Percentiles rank a stretch among this genome's conserved stretches.
phyloP scores from a whole-genome alignment of 2,329 filamentous ascomycete genomes.

The Calonectria montana region DNA sequence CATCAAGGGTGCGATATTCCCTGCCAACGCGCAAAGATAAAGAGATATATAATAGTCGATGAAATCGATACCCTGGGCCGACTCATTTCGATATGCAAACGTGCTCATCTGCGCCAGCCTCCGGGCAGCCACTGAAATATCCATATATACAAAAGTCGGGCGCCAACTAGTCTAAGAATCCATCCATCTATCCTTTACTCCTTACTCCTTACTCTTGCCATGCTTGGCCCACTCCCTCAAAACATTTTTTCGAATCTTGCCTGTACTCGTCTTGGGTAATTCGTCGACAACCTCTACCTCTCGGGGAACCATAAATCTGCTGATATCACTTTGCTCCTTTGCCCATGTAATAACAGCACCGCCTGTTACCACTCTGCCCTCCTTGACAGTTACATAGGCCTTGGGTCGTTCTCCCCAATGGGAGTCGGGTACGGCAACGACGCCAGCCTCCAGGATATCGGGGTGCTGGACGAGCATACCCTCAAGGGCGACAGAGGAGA shows the following conservation, averaged over 20 bases:
- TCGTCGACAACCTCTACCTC: constrained; percentile 84
- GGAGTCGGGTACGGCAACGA: constrained; percentile 86
- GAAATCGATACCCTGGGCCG: background rate
- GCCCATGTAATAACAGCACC: constrained; percentile 88
- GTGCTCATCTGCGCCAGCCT: too few relatives aligned
- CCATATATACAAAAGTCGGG: constrained; percentile 13
- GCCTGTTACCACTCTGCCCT: constrained; percentile 60
- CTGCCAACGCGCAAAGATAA: constrained; percentile 38
- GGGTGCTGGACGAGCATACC: constrained; percentile 90
- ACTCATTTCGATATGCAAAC: constrained; percentile 1
- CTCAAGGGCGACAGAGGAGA: constrained; percentile 92
- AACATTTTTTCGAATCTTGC: constrained; percentile 96
- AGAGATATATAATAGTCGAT: background rate
- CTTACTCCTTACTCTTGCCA: constrained; percentile 31
- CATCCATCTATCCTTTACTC: background rate
- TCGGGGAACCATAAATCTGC: constrained; percentile 86
- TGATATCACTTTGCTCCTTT: constrained; percentile 81
- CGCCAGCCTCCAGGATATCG: constrained; percentile 89
- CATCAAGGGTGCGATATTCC: constrained; percentile 44
- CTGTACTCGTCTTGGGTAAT: constrained; percentile 95
- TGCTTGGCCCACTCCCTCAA: constrained; percentile 81
- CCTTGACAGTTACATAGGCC: constrained; percentile 86
- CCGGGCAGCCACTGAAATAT: too few relatives aligned
- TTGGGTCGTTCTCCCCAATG: constrained; percentile 98
- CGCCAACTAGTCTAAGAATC: background rate